phyloP scores from a whole-genome alignment of 495 filamentous ascomycete species.

The Neurospora sp. region DNA sequence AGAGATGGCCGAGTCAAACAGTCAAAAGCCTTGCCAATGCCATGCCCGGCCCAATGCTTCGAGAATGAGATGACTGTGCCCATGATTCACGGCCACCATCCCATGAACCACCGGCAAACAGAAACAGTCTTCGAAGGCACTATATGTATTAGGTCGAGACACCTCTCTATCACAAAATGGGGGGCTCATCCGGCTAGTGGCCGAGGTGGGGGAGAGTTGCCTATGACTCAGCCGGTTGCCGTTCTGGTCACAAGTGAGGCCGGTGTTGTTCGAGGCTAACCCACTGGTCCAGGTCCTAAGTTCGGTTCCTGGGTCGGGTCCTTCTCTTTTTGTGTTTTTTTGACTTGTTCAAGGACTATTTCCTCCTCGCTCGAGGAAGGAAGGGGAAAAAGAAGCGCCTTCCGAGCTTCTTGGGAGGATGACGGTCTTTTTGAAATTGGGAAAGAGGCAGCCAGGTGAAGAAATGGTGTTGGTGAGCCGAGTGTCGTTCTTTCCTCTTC shows the following conservation, averaged over 20 bases:
- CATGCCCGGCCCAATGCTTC: no score
- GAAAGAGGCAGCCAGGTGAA: neutral
- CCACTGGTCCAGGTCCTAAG: neutral
- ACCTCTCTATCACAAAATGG: neutral
- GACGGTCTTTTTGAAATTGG: neutral
- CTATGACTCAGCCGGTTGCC: neutral
- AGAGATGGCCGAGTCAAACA: neutral
- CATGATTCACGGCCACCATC: neutral
- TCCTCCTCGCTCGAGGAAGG: neutral
- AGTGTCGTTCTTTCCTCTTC: neutral
- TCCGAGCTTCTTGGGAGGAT: neutral
- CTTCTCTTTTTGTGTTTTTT: neutral
- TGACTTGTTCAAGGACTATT: neutral
- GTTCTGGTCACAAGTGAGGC: neutral
- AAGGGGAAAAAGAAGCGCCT: neutral
- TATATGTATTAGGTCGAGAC: neutral
- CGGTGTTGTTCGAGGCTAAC: neutral
- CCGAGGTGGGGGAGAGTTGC: neutral
- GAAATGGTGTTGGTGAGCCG: neutral
- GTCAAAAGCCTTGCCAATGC: neutral
- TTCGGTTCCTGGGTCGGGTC: neutral
- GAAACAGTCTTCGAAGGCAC: neutral
- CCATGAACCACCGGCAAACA: neutral
- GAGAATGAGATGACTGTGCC: neutral
- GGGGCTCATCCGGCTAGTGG: neutral